Evolutionary conservation across 2,329 filamentous ascomycete genomes (phyloP), one percentile per base, ranked within the genome.

Genomic region (Penicillium freii): DNA sequence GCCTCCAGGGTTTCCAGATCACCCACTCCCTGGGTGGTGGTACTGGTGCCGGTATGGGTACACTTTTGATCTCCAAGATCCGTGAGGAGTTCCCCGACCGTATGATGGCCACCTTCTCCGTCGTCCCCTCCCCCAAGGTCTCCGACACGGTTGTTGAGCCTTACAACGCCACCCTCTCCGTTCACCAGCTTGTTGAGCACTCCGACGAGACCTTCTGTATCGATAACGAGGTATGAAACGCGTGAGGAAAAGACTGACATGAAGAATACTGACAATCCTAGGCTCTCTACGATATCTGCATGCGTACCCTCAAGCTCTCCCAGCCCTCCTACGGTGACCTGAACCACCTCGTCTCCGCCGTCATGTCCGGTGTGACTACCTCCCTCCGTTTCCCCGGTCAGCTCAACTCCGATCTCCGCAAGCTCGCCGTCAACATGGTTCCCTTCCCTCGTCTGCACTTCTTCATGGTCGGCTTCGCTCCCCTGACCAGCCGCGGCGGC

Each of bases 171-270:
- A 99, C 94, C 62, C 91, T 99, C 73, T 99, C 94, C 72, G 86
- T 99, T 70, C 94, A 99, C 83, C 94, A 99, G 86, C 86, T 99
- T 71, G 94, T 99, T 70, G 94, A 99, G 87, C 97, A 99, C 88
- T 99, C 94, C 50, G 94, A 99, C 78, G 92, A 95, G 90, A 99
- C 94, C 78, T 99, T 97, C 88, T 99, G 94, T 84, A 99, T 99
- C 80, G 94, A 99, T 81, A 99, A 99, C 85, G 93, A 99, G 87
- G 82, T 84, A 74, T 62, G 75, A 34, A 31, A 34, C 4, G 2
- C n/a, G 42, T 31, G 36, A 39, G 19, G 31, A 10, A 50, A 36
- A 15, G 1, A 36, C 23, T 43, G 54, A 36, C 25, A 9, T 7
- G 13, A 29, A 15, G 15, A 46, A 15, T 52, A 38, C 56, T 66